Base-by-base conservation (phyloP, 305 asterid species). In the Fraxinus paxiana region DNA sequence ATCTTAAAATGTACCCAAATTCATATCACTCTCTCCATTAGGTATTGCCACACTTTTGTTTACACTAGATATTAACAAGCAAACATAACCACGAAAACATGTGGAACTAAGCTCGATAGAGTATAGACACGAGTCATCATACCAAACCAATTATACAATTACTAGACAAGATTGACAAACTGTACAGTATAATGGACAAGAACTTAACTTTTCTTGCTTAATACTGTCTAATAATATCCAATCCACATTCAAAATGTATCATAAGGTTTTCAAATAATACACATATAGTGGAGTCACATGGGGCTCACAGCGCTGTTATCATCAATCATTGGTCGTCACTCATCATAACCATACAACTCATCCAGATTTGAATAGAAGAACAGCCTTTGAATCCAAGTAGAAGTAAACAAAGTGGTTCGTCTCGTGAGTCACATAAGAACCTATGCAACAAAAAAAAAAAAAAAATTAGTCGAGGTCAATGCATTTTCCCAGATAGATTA, bases 391-490 rank as follows among this genome's bases (percentile, higher is more conserved):
- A 70, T 96, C 99, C 98, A 96, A 83, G 85, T 96, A 96, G 97
- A 96, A 96, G 90, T 96, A 96, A 91, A 96, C 97, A 83, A 96
- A 96, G 91, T 96, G 98, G 83, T 94, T 96, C 26, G 99, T 96
- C 91, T 96, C 99, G 33, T 96, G 99, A 80, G 99, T 96, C 81
- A 96, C 99, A 82, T 94, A 96, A n/a, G 99, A 96, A 75, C 99
- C 99, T 96, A 77, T 71, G 80, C 43, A 78, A 63, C 6, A 28
- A 28, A 26, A 26, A 77, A 65, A 12, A 37, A 77, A 84, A 33
- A 46, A 73, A 65, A 38, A 75, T 63, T 9, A 65, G 12, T 59
- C 33, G 73, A 3, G 24, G 51, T 30, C 71, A 86, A 77, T 5
- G 81, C 65, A 15, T 30, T 67, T 73, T 37, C 75, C 17, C 46